Evolutionary conservation across 306 rosid species (phyloP).

Genomic region (Cucumis cinereus): DNA sequence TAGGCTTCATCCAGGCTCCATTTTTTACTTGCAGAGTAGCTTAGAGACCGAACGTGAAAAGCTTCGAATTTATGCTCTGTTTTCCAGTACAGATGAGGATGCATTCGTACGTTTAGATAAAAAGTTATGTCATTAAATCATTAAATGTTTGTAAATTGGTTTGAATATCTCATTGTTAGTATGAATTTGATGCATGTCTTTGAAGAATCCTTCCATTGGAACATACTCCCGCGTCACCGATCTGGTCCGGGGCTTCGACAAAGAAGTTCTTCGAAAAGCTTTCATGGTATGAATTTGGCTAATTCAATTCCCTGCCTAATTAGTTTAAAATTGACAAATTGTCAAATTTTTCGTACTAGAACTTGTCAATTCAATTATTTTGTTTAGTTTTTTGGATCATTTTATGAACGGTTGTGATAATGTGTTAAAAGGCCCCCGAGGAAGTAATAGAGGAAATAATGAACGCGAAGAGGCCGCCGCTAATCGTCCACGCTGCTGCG

Average conservation of each 20-base stretch:
- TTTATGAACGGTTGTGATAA: neutral
- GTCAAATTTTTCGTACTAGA: neutral
- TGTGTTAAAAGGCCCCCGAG: constrained; percentile 39
- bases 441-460: constrained; percentile 43
- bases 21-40: constrained; percentile 52
- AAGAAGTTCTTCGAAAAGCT: constrained; percentile 48
- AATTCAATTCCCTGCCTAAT: neutral
- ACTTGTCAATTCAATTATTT: neutral
- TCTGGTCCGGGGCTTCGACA: constrained; percentile 55
- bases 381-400: neutral
- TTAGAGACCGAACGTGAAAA: constrained; percentile 43
- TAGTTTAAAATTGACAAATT: neutral
- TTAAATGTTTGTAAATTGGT: neutral
- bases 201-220: constrained; percentile 47
- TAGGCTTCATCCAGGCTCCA: constrained; percentile 47
- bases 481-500: constrained; percentile 46
- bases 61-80: constrained; percentile 59
- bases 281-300: constrained; percentile 27
- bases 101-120: constrained; percentile 26
- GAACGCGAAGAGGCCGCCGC: constrained; percentile 23
- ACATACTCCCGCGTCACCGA: constrained; percentile 61
- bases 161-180: neutral
- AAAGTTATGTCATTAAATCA: neutral
- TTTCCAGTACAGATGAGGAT: constrained; percentile 35
- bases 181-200: neutral